A percentile compares a stretch with the other conserved stretches of the same genome.
phyloP scores from a whole-genome alignment of 1,139 yeast species.

The Chernovozyma aurita region DNA sequence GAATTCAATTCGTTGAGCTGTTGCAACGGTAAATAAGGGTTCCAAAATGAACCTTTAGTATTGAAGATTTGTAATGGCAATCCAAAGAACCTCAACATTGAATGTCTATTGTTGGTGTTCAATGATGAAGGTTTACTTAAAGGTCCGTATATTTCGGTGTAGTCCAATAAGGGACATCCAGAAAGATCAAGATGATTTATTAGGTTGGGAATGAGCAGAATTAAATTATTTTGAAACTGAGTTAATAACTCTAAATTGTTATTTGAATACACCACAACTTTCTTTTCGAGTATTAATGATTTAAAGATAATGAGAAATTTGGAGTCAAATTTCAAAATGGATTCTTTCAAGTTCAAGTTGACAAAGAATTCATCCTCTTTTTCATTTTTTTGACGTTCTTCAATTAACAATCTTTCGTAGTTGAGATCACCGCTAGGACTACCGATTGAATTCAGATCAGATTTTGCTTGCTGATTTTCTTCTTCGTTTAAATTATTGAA shows the following conservation, averaged over 20 bases:
- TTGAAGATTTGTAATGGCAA: conserved; percentile 84
- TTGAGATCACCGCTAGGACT: neutral
- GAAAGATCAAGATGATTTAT: conserved; percentile 69
- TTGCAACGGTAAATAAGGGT: conserved; percentile 89
- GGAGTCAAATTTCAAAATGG: conserved; percentile 55
- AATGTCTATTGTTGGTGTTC: conserved; percentile 71
- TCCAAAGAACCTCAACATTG: conserved; percentile 78
- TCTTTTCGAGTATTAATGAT: conserved; percentile 71
- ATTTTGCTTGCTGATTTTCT: neutral
- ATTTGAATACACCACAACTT: conserved; percentile 68
- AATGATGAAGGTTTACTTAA: conserved; percentile 63
- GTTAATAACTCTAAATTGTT: conserved; percentile 74
- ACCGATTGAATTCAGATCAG: neutral
- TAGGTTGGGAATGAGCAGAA: conserved; percentile 74
- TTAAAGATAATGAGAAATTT: conserved; percentile 70
- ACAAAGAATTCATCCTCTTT: conserved; percentile 53
- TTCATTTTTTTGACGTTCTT: conserved; percentile 12
- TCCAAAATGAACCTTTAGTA: conserved; percentile 77
- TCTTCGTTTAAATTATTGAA: conserved; percentile 61
- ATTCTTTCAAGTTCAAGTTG: conserved; percentile 68
- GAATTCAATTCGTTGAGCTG: conserved; percentile 72
- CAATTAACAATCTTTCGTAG: conserved; percentile 1
- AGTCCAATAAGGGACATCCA: conserved; percentile 72
- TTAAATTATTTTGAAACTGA: conserved; percentile 66
- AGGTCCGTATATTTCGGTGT: conserved; percentile 46